Conservation (phyloP, 495 filamentous ascomycete species). For the Tuber brumale region DNA sequence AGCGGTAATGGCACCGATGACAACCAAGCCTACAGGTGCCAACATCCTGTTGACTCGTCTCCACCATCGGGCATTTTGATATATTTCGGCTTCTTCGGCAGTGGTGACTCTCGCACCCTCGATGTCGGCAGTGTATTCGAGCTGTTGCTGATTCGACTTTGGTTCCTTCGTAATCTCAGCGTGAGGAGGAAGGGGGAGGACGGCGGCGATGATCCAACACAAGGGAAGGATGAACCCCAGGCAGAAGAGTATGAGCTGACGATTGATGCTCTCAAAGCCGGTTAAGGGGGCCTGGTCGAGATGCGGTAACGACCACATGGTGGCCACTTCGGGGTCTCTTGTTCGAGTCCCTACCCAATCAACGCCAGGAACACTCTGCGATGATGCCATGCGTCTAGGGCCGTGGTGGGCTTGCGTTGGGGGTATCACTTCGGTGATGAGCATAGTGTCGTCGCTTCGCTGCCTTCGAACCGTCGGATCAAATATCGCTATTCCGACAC, state of each 20-base stretch:
- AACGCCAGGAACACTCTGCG: conserved; percentile 29
- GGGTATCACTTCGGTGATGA: conserved; percentile 32
- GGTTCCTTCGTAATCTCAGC: conserved; percentile 36
- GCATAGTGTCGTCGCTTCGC: conserved; percentile 25
- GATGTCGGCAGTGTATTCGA: conserved; percentile 44
- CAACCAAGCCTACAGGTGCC: conserved; percentile 67
- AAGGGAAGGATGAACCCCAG: conserved; percentile 81
- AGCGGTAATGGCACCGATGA: conserved; percentile 65
- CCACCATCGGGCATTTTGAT: conserved; percentile 88
- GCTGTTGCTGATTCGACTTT: conserved; percentile 30
- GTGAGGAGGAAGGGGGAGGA: conserved; percentile 66
- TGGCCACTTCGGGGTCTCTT: conserved; percentile 29
- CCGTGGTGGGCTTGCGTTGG: conserved; percentile 18
- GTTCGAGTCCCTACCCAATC: conserved; percentile 32
- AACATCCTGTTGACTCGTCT: conserved; percentile 82
- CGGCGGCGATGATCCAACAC: conserved; percentile 78
- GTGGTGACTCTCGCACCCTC: conserved; percentile 48
- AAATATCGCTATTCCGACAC: conserved; percentile 12
- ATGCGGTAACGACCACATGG: conserved; percentile 37
- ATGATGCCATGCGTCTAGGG: conserved; percentile 20
- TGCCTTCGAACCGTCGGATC: conserved; percentile 22
- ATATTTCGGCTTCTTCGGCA: conserved; percentile 55
- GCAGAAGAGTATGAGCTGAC: conserved; percentile 79
- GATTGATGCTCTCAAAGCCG: conserved; percentile 33
- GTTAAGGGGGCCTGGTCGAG: conserved; percentile 26